Evolutionary conservation across 2,329 filamentous ascomycete species (phyloP), one percentile per base, ranked within the genome.

Genomic region (Claviceps quebecensis): DNA sequence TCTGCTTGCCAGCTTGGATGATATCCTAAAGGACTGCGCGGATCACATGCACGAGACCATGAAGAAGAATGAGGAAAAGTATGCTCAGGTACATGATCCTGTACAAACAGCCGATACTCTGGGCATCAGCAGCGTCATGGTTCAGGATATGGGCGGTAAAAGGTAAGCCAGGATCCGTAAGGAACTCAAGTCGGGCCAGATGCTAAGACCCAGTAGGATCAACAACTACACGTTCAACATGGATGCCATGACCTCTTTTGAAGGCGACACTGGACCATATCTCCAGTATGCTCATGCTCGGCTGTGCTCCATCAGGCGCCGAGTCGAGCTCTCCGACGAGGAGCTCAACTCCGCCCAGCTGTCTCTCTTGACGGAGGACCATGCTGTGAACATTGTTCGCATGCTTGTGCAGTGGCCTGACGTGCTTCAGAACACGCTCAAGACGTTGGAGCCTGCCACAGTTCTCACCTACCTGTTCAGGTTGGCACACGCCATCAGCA

Each of bases 31-130:
- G 16, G 86, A 90, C 59, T 88, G 94, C 7, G 83, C 81, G 61
- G 91, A 96, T 51, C 87, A 90, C 70, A 98, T 98, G 93, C 91
- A 97, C 74, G 87, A 95, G 55, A 87, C 94, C 49, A 98, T 98
- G 93, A 81, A 74, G 68, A 85, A 84, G 72, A 97, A 97, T 67
- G 77, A 86, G 60, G 75, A 78, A 63, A 98, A 98, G 74, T 98
- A 97, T 69, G 72, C 81, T 52, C 89, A 96, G 68, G 84, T 98
- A 19, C 86, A 84, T 62, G 75, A 97, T 66, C 91, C 91, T 0
- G 82, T 81, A 51, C 77, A 80, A 51, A 86, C 83, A 9, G 89
- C 93, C 55, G 93, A 97, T 70, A 87, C 80, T 11, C 78, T 97
- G 3, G 93, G 91, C 56, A 96, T 97, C 64, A 90, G 86, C 57